Conservation (phyloP, 2,329 filamentous ascomycete genomes). For the Microascus cirrosus region DNA sequence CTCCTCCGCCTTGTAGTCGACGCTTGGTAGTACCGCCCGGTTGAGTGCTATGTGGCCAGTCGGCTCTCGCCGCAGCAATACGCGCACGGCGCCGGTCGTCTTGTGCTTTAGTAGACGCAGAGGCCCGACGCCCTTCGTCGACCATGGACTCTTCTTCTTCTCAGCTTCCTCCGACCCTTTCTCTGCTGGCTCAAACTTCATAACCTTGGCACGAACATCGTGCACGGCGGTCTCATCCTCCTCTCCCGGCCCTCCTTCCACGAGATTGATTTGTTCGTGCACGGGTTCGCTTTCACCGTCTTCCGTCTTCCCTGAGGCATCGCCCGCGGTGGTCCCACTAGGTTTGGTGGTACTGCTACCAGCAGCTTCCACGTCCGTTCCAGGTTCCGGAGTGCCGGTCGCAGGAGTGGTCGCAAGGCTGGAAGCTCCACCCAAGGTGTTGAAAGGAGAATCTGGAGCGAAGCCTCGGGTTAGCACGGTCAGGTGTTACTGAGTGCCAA, state of each 20-base stretch:
- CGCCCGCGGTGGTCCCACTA: not conserved
- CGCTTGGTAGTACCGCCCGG: constrained; percentile 47
- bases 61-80: constrained; percentile 66
- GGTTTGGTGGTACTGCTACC: not conserved
- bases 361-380: constrained; percentile 19
- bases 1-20: constrained; percentile 48
- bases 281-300: constrained; percentile 44
- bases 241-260: constrained; percentile 54
- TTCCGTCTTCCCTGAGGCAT: constrained; percentile 9
- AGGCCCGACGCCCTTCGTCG: constrained; percentile 58
- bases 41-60: constrained; percentile 66
- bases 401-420: constrained; percentile 50
- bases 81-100: constrained; percentile 51
- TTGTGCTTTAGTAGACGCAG: constrained; percentile 66
- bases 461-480: constrained; percentile 27
- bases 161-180: constrained; percentile 27
- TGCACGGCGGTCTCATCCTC: constrained; percentile 61
- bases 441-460: constrained; percentile 41
- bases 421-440: constrained; percentile 42
- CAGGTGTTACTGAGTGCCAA: constrained; percentile 2
- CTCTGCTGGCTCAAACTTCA: constrained; percentile 45
- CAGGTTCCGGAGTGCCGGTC: constrained; percentile 46
- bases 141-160: constrained; percentile 47
- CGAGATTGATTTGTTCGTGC: constrained; percentile 61
- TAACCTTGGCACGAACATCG: constrained; percentile 59